Evolutionary conservation across 306 rosid species (phyloP), one percentile per base, ranked within the genome.

Genomic region (Prunus salicina): DNA sequence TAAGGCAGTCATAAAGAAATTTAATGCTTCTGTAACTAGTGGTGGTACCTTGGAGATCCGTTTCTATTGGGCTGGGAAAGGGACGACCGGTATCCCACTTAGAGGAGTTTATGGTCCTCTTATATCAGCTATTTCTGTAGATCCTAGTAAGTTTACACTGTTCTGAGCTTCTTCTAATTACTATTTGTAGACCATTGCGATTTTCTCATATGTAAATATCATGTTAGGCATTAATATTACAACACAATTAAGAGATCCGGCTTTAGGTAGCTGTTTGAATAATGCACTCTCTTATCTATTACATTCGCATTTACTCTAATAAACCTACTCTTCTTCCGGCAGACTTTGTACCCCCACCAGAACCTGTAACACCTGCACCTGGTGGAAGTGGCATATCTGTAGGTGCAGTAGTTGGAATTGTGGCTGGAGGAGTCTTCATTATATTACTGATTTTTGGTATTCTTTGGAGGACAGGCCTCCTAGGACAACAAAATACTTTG

Each of bases 361-460:
- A 80, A 50, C 69, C 24, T 52, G 63, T 0, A 9, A 3, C 32
- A 45, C 61, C 41, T 25, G 32, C 32, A 34, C 6, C 41, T 34
- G 41, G 8, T 34, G 41, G 41, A 34, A 34, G 7, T 34, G 41
- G 41, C 41, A 34, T 34, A 5, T 34, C 84, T 2, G 50, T 10
- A 10, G 81, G 82, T 50, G 79, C 52, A 64, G 81, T 89, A 62
- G 74, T 64, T 77, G 86, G 82, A 49, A 83, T 85, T 65, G 91
- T 87, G 55, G 78, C 50, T 12, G 78, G 76, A 24, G 90, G 76
- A 69, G 72, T 49, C 68, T 1, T 85, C 65, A 76, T 79, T 38
- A 56, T 73, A 57, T 43, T 72, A 20, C 16, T 85, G 20, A 24
- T 69, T 45, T 51, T 83, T 2, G 41, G 84, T 50, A 69, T 80